Conservation (phyloP, 306 rosid genomes). For the Acacia crassicarpa region DNA sequence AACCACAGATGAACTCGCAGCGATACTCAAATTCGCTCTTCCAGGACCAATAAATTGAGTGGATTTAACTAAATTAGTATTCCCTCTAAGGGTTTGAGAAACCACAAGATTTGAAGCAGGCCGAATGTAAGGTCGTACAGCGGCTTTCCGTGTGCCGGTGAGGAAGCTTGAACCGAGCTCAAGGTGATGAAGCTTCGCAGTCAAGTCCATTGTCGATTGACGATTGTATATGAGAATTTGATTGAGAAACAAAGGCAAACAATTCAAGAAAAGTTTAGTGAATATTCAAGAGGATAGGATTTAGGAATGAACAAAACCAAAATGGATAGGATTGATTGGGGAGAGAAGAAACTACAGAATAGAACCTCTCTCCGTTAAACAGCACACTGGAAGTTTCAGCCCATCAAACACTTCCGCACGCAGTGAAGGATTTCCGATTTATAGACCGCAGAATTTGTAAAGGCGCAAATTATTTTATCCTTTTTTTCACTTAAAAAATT, state of each 20-base stretch:
- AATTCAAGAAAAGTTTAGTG: not conserved
- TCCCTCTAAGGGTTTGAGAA: slow-evolving; percentile 35
- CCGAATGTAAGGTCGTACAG: slow-evolving; percentile 31
- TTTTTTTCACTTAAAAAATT: too few species aligned
- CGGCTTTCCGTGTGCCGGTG: slow-evolving; percentile 49
- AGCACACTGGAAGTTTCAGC: slow-evolving; percentile 18
- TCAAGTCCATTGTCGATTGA: slow-evolving; percentile 56
- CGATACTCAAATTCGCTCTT: slow-evolving; percentile 23
- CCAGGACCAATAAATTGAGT: slow-evolving; percentile 25
- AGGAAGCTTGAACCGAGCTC: slow-evolving; percentile 67
- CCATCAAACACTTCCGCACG: not conserved
- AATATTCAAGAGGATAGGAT: not conserved
- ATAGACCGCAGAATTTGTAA: not conserved
- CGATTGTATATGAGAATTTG: not conserved
- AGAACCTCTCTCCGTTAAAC: slow-evolving; percentile 19
- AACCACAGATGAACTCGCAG: slow-evolving; percentile 46
- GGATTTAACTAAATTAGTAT: slow-evolving; percentile 33
- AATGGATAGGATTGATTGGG: not conserved
- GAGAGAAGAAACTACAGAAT: not conserved
- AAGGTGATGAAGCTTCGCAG: slow-evolving; percentile 65
- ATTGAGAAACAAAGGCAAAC: not conserved
- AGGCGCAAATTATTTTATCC: not conserved
- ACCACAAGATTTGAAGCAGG: slow-evolving; percentile 29
- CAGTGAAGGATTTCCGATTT: not conserved
- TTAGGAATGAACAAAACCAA: not conserved